Evolutionary conservation across 1,284 basidiomycete species (phyloP).

Genomic region (Ustilago xerochloae): DNA sequence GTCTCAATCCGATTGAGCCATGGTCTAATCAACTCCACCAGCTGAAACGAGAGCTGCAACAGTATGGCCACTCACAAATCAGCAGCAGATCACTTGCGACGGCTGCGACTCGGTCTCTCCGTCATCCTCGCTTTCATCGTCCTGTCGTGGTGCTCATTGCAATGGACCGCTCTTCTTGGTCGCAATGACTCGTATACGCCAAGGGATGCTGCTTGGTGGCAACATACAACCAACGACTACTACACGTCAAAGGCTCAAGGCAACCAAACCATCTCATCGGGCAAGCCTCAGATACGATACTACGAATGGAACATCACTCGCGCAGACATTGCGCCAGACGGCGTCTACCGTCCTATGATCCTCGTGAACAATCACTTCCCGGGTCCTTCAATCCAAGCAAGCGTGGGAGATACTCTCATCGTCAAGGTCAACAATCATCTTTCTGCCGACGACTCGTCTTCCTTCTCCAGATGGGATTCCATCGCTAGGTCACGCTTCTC

Average conservation of each 20-base stretch:
- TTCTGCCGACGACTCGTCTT: slow-evolving; percentile 3
- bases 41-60: neutral
- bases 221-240: no score
- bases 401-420: slow-evolving; percentile 47
- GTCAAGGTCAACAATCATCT: slow-evolving; percentile 48
- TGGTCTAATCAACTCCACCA: neutral
- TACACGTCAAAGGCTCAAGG: no score
- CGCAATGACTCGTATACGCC: neutral
- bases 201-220: neutral
- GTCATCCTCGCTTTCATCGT: neutral
- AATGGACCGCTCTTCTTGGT: slow-evolving; percentile 1
- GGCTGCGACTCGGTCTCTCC: neutral
- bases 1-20: neutral
- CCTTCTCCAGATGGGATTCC: slow-evolving; percentile 1
- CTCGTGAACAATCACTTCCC: slow-evolving; percentile 47
- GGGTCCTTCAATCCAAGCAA: slow-evolving; percentile 43
- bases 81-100: neutral
- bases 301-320: slow-evolving; percentile 44
- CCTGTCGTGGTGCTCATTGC: slow-evolving; percentile 3
- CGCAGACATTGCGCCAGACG: slow-evolving; percentile 35
- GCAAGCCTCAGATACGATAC: slow-evolving; percentile 16
- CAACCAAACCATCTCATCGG: neutral
- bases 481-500: slow-evolving; percentile 3
- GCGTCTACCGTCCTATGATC: slow-evolving; percentile 39
- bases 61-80: neutral